These are phyloP conservation scores for slime mould (Dictyostelium discoideum) DNA, from an alignment of 78 protist species.

Conservation along the genomic window DNA sequence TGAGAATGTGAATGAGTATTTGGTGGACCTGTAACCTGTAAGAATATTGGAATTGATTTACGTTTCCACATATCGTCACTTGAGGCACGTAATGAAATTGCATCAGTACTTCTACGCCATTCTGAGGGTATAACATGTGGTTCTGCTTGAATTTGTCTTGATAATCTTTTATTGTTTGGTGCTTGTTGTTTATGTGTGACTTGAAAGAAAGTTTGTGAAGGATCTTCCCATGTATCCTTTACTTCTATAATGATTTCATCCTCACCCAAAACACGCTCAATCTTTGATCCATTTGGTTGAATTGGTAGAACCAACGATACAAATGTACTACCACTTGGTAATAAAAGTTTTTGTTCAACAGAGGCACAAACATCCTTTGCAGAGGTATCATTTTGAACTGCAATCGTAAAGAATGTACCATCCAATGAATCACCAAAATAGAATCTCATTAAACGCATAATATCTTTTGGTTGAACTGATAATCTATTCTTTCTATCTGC, in stretches of 20 bases:
- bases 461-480: constrained; percentile 54
- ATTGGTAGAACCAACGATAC: constrained; percentile 46
- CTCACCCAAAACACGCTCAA: constrained; percentile 59
- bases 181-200: constrained; percentile 44
- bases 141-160: constrained; percentile 38
- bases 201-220: constrained; percentile 57
- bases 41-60: constrained; percentile 56
- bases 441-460: constrained; percentile 64
- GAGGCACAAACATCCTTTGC: constrained; percentile 51
- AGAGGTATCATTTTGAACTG: constrained; percentile 33
- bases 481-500: constrained; percentile 52
- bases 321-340: constrained; percentile 18
- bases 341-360: constrained; percentile 44
- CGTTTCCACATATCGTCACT: constrained; percentile 66
- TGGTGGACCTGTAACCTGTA: constrained; percentile 65
- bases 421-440: constrained; percentile 47
- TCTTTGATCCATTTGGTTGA: constrained; percentile 48
- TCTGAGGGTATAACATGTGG: constrained; percentile 65
- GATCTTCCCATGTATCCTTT: constrained; percentile 75
- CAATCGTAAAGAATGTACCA: constrained; percentile 50
- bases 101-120: constrained; percentile 73
- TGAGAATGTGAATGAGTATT: not conserved
- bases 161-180: constrained; percentile 32
- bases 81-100: constrained; percentile 18
- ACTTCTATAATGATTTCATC: constrained; percentile 45